Evolutionary conservation across 169 alveolate species (phyloP).

Genomic region (Haemoproteus tartakovskyi): DNA sequence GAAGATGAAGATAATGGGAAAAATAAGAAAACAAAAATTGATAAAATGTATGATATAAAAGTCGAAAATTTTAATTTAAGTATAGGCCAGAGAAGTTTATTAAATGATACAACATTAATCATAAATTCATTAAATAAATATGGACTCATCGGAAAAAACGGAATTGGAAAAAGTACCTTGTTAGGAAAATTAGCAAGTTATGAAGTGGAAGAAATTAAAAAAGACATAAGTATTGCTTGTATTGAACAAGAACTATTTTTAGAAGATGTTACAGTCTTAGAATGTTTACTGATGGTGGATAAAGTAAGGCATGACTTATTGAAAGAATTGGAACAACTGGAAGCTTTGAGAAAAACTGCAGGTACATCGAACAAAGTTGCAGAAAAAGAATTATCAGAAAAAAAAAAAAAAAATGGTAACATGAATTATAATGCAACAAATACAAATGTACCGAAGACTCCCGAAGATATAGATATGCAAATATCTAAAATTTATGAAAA

Average conservation of each 20-base stretch:
- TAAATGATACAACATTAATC: conserved; percentile 90
- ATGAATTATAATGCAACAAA: conserved; percentile 32
- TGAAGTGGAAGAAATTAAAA: conserved; percentile 92
- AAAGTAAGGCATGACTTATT: conserved; percentile 88
- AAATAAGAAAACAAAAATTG: conserved; percentile 69
- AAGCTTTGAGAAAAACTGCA: conserved; percentile 62
- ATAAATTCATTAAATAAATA: conserved; percentile 90
- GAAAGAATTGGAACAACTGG: conserved; percentile 81
- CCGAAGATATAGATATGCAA: conserved; percentile 87
- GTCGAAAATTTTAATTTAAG: conserved; percentile 85
- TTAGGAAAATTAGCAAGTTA: conserved; percentile 91
- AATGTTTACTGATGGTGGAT: conserved; percentile 92
- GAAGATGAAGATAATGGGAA: conserved; percentile 21
- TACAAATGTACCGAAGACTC: conserved; percentile 80
- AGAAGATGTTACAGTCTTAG: conserved; percentile 87
- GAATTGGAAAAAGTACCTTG: conserved; percentile 96
- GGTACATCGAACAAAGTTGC: not conserved
- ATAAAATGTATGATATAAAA: conserved; percentile 77
- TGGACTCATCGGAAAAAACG: conserved; percentile 96
- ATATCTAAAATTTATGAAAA: conserved; percentile 86
- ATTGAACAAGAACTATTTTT: conserved; percentile 91
- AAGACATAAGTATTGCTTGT: conserved; percentile 88
- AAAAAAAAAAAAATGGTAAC: not conserved
- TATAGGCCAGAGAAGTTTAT: conserved; percentile 92
- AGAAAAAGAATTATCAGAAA: not conserved